These are phyloP conservation scores for Tulasnella sp. DNA, from an alignment of 768 basidiomycete species.

Conservation along the genomic window DNA sequence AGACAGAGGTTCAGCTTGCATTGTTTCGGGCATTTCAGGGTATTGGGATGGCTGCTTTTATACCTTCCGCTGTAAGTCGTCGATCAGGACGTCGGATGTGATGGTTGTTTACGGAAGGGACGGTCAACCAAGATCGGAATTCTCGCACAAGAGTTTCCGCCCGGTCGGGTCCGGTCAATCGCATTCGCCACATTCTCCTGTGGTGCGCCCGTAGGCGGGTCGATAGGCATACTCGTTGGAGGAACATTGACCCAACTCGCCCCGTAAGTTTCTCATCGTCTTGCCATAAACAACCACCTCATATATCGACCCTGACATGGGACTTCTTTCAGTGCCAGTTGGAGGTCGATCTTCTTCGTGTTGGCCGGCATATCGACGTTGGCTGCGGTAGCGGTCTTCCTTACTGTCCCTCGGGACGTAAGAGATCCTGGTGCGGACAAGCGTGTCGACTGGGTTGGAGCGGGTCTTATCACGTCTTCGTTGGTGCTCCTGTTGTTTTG, in stretches of 20 bases:
- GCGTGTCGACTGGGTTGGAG: slow-evolving; percentile 69
- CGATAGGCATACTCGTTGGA: slow-evolving; percentile 55
- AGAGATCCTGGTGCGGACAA: slow-evolving; percentile 23
- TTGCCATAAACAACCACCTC: neutral
- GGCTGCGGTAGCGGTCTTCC: slow-evolving; percentile 30
- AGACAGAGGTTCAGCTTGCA: slow-evolving; percentile 46
- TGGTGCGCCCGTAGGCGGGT: slow-evolving; percentile 71
- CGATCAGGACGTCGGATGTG: neutral
- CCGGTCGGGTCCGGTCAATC: slow-evolving; percentile 48
- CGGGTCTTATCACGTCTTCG: slow-evolving; percentile 48
- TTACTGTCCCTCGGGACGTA: slow-evolving; percentile 51
- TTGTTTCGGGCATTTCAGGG: slow-evolving; percentile 70
- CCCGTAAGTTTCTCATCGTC: slow-evolving; percentile 23
- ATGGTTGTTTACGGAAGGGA: neutral
- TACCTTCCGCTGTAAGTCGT: slow-evolving; percentile 52
- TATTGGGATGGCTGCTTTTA: slow-evolving; percentile 60
- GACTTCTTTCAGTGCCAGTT: slow-evolving; percentile 29
- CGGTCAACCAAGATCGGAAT: slow-evolving; percentile 49
- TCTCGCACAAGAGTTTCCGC: slow-evolving; percentile 65
- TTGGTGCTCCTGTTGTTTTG: slow-evolving; percentile 62
- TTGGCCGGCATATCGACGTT: slow-evolving; percentile 22
- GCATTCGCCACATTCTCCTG: slow-evolving; percentile 79
- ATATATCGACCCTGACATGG: neutral
- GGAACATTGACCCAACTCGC: slow-evolving; percentile 30
- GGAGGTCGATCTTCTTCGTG: slow-evolving; percentile 50